Base-by-base conservation (phyloP, 805 yeast genomes). In the Cyberlindnera petersonii region DNA sequence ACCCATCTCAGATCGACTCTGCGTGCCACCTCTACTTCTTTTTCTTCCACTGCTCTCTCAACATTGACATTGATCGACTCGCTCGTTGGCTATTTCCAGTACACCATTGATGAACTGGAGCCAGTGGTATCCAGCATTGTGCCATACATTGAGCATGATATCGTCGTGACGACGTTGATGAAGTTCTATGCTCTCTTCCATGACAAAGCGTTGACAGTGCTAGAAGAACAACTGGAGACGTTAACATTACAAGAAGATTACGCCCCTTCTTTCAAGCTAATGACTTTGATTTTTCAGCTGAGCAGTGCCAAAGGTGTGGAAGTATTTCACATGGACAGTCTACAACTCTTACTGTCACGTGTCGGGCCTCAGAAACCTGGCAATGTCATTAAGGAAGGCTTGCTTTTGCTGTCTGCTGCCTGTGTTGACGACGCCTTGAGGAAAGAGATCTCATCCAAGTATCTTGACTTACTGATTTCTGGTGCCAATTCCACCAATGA, bases 401-500 rank as follows among this genome's bases (percentile, higher is more conserved):
- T 74, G 6, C 29, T 35, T 3, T 42, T 73, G 13, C 55, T 74
- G 21, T 68, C 75, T 0, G 59, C 60, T 14, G 69, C 79, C 1
- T 75, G 82, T 47, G 64, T 76, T 18, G 72, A 70, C 38, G 79
- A 77, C 27, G 52, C 59, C 1, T 65, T 77, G 23, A 66, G 84
- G 40, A 58, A 55, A n/a, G 60, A 62, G 28, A 72, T 76, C 29
- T 61, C 74, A 1, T 63, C 66, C 16, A 63, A 66, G 32, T 79
- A 72, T 54, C 43, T 68, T 26, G 52, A 58, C 5, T 49, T 73
- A 0, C 52, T 78, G 17, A 56, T 70, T 16, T 53, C 58, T 27
- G 69, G 72, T 0, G 40, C 69, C 9, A 58, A 38, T 27, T 34
- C 30, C n/a, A 17, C 35, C 1, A 42, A 46, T 19, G 39, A 45